Base-by-base conservation (phyloP, 2,329 filamentous ascomycete genomes). In the Didymella sp. region DNA sequence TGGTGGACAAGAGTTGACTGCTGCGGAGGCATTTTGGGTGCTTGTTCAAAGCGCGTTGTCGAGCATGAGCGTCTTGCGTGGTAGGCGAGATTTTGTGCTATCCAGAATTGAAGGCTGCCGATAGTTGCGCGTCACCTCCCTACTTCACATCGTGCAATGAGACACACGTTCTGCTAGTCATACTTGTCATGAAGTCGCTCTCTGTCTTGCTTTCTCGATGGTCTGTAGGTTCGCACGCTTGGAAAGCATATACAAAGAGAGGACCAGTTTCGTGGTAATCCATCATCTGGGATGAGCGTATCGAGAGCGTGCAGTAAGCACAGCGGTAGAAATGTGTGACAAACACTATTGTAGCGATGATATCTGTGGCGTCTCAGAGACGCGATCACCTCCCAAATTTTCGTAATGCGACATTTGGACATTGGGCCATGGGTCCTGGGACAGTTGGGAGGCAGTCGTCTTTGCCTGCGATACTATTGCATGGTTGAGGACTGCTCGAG, bases 1-100 rank as follows among this genome's bases (percentile, higher is more conserved):
- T 91, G 88, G 75, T 88, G 87, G 70, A 91, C 84, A 62, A 89
- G 81, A 74, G 59, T 56, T 28, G 66, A 35, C 13, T 56, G 52
- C 12, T 24, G 35, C 11, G 57, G 59, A 19, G 61, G 42, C 63
- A 65, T 63, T n/a, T 4, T 12, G 12, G 11, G 17, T 30, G 30
- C 22, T 37, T 21, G 19, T 7, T 21, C 2, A 15, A 24, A 33
- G 31, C 31, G 37, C 11, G 33, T 6, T n/a, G 33, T 33, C n/a
- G 11, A 4, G 25, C 1, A 15, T 22, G 22, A 22, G 24, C 1
- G 3, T 27, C 19, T 30, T 24, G 3, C 6, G 31, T 13, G 24
- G 5, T 12, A 12, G 19, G 6, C n/a, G 11, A 12, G 6, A 11
- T 27, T 41, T 45, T 41, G 33, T 33, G 12, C 21, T 24, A 2